These are phyloP conservation scores for Neopestalotiopsis rosae DNA, from an alignment of 2,329 filamentous ascomycete genomes.

Conservation along the genomic window DNA sequence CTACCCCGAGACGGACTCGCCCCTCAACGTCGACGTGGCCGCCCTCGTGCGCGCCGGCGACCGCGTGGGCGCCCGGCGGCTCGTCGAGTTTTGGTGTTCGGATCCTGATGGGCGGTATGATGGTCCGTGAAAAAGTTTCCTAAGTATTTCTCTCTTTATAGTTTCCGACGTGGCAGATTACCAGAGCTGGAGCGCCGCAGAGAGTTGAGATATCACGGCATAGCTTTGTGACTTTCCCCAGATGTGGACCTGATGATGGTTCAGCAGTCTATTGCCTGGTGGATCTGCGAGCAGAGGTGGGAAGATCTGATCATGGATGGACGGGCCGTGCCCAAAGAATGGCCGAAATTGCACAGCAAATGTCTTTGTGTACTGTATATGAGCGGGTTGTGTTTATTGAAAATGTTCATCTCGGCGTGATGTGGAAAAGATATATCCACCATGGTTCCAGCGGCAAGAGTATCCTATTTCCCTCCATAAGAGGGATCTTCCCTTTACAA, in stretches of 20 bases:
- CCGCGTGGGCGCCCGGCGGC: slow-evolving; percentile 66
- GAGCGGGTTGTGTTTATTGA: background rate
- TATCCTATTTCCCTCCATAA: background rate
- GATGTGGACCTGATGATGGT: too few species aligned
- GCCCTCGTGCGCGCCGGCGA: slow-evolving; percentile 73
- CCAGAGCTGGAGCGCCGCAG: too few species aligned
- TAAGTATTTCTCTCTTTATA: too few species aligned
- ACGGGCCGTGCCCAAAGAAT: background rate
- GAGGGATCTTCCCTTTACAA: background rate
- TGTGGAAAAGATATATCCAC: background rate
- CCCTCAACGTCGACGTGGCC: slow-evolving; percentile 81
- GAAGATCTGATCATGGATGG: too few species aligned
- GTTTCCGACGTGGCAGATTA: too few species aligned
- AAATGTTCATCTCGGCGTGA: background rate
- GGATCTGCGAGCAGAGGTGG: background rate
- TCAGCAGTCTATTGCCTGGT: background rate
- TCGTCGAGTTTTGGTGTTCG: slow-evolving; percentile 74
- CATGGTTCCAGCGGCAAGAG: background rate
- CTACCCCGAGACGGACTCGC: slow-evolving; percentile 74
- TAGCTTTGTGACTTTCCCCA: too few species aligned
- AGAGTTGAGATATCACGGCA: too few species aligned
- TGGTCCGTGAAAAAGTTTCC: slow-evolving; percentile 27
- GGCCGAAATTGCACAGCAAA: background rate
- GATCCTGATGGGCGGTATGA: slow-evolving; percentile 54
- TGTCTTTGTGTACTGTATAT: background rate